phyloP scores from a whole-genome alignment of 768 basidiomycete genomes.

The Asterophora parasitica region DNA sequence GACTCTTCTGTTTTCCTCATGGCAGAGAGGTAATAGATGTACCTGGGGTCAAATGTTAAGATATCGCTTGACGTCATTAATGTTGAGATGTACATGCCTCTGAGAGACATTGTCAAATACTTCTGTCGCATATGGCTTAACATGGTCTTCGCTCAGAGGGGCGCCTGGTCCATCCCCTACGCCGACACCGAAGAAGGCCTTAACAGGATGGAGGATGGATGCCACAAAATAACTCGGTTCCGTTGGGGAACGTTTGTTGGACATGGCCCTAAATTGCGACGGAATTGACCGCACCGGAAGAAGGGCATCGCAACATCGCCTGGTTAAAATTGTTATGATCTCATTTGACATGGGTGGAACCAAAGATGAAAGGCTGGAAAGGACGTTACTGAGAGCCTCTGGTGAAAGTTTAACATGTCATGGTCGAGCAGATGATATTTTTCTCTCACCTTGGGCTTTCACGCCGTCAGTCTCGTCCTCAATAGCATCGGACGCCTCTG shows the following conservation, averaged over 20 bases:
- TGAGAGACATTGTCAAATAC: slow-evolving; percentile 72
- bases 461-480: slow-evolving; percentile 26
- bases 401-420: slow-evolving; percentile 7
- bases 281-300: slow-evolving; percentile 84
- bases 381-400: slow-evolving; percentile 55
- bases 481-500: slow-evolving; percentile 31
- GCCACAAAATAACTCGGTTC: slow-evolving; percentile 87
- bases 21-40: slow-evolving; percentile 70
- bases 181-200: slow-evolving; percentile 65
- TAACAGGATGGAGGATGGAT: slow-evolving; percentile 75
- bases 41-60: slow-evolving; percentile 39
- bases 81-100: slow-evolving; percentile 35
- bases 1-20: slow-evolving; percentile 95
- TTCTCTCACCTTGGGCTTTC: slow-evolving; percentile 48
- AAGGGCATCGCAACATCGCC: slow-evolving; percentile 82
- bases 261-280: slow-evolving; percentile 84
- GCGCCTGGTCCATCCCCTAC: slow-evolving; percentile 54
- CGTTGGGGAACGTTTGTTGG: slow-evolving; percentile 62
- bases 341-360: slow-evolving; percentile 57
- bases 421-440: neutral
- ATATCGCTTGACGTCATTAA: neutral
- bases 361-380: slow-evolving; percentile 45
- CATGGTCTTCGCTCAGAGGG: slow-evolving; percentile 49
- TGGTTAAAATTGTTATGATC: slow-evolving; percentile 64
- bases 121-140: slow-evolving; percentile 47